These are phyloP conservation scores for Dipodascus albidus DNA, from an alignment of 805 yeast species.

Conservation along the genomic window DNA sequence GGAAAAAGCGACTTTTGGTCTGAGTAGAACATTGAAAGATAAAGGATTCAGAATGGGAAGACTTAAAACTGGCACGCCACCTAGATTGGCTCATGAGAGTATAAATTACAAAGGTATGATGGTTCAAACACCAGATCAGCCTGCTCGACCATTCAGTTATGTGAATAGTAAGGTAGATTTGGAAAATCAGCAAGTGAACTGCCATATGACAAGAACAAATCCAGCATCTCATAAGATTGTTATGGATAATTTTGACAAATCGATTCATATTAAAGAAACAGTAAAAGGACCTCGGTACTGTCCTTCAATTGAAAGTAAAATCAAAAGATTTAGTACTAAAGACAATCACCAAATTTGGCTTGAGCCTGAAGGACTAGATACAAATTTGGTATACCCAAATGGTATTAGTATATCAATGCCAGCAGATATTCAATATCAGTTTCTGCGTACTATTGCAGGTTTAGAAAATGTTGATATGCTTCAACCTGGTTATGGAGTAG, in stretches of 20 bases:
- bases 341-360: slow-evolving; percentile 78
- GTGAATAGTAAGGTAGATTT: slow-evolving; percentile 60
- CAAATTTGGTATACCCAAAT: slow-evolving; percentile 86
- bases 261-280: slow-evolving; percentile 85
- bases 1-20: slow-evolving; percentile 83
- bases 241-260: slow-evolving; percentile 58
- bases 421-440: slow-evolving; percentile 68
- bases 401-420: slow-evolving; percentile 97
- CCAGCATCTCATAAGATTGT: slow-evolving; percentile 61
- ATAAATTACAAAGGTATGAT: slow-evolving; percentile 55
- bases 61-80: slow-evolving; percentile 95
- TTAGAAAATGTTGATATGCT: slow-evolving; percentile 77
- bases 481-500: slow-evolving; percentile 99
- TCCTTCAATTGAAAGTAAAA: slow-evolving; percentile 89
- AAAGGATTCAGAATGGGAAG: slow-evolving; percentile 82
- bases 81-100: slow-evolving; percentile 61
- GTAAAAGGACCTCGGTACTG: slow-evolving; percentile 96
- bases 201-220: slow-evolving; percentile 74
- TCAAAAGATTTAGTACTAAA: slow-evolving; percentile 70
- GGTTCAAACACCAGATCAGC: slow-evolving; percentile 69
- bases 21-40: slow-evolving; percentile 62
- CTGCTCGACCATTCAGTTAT: slow-evolving; percentile 85
- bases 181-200: slow-evolving; percentile 44
- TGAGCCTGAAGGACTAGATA: slow-evolving; percentile 90
- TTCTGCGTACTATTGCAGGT: slow-evolving; percentile 75